Evolutionary conservation across 2,329 filamentous ascomycete genomes (phyloP).

Genomic region (Colletotrichum shisoi): DNA sequence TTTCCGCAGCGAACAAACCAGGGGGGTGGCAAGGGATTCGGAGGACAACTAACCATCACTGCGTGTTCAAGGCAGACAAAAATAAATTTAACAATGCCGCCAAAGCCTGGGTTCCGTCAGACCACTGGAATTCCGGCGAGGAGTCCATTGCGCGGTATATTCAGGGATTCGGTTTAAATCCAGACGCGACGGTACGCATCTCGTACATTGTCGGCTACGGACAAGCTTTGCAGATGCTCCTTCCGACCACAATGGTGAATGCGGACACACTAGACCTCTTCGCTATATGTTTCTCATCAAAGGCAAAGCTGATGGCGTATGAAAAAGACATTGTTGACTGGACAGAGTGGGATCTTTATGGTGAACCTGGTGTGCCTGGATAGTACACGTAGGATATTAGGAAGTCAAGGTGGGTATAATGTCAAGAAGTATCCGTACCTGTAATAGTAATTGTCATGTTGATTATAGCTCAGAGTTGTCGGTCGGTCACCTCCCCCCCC

Average conservation of each 20-base stretch:
- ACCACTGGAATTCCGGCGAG: background rate
- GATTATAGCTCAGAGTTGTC: background rate
- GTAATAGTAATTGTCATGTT: no score
- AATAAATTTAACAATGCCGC: background rate
- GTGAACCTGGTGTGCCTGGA: no score
- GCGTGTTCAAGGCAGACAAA: background rate
- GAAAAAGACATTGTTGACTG: no score
- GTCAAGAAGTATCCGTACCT: no score
- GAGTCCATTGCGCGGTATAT: background rate
- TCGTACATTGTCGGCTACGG: background rate
- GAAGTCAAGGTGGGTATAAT: no score
- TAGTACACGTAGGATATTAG: no score
- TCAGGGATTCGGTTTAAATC: background rate
- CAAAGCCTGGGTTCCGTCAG: background rate
- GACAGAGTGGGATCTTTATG: no score
- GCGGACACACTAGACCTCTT: background rate
- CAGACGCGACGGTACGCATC: background rate
- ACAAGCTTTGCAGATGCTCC: background rate
- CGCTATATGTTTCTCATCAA: background rate
- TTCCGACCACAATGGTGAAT: background rate
- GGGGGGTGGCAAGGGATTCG: background rate
- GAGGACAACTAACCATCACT: background rate
- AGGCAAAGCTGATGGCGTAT: no score
- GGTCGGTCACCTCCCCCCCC: background rate
- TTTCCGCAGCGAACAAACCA: background rate